Conservation (phyloP, 208 protist genomes). For the Leishmania martiniquensis region DNA sequence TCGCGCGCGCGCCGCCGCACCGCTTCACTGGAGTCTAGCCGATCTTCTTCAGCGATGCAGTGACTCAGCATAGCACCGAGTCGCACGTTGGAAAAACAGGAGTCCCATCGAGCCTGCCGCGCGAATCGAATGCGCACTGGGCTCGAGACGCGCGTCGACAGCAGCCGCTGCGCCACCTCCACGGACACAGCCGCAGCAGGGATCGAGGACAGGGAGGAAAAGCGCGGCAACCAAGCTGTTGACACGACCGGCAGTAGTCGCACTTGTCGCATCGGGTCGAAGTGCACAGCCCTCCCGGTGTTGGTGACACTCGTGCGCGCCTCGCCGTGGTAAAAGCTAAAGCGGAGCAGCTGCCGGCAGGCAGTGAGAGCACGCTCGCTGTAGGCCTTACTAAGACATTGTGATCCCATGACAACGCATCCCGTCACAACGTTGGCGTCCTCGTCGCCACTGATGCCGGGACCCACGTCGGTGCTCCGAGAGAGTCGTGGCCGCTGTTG, state of each 20-base stretch:
- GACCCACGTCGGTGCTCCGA: background rate
- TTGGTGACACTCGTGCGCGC: constrained; percentile 29
- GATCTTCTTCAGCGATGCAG: constrained; percentile 2
- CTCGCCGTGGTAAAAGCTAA: constrained; percentile 39
- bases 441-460: background rate
- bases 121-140: constrained; percentile 1
- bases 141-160: constrained; percentile 10
- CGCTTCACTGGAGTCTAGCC: constrained; percentile 11
- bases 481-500: constrained; percentile 5
- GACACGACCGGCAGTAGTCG: background rate
- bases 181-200: background rate
- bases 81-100: constrained; percentile 4
- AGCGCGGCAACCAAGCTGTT: background rate
- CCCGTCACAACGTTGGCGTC: constrained; percentile 5
- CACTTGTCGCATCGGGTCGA: constrained; percentile 24
- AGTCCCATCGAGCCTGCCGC: constrained; percentile 24
- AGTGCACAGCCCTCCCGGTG: constrained; percentile 20
- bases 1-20: constrained; percentile 10
- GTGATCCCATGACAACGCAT: constrained; percentile 18
- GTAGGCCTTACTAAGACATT: constrained; percentile 13
- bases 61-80: constrained; percentile 1
- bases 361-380: constrained; percentile 9
- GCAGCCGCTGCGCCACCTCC: constrained; percentile 16
- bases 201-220: background rate
- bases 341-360: constrained; percentile 23